These are phyloP conservation scores for Aspergillus sp. DNA, from an alignment of 2,329 filamentous ascomycete species.

Conservation along the genomic window DNA sequence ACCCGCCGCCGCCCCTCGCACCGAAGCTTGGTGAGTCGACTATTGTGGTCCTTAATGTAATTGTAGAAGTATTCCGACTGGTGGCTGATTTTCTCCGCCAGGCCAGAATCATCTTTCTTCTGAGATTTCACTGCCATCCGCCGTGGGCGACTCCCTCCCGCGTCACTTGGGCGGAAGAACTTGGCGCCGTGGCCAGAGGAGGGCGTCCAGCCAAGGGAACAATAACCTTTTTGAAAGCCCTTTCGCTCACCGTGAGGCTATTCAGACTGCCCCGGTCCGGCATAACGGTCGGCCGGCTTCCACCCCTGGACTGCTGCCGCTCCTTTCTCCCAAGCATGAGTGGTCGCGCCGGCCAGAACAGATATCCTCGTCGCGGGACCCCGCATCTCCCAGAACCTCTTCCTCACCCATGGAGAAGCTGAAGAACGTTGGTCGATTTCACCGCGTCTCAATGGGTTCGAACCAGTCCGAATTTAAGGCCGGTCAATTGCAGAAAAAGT, in stretches of 20 bases:
- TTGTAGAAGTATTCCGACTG: not conserved
- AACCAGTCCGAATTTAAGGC: conserved; percentile 20
- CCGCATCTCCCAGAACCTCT: conserved; percentile 13
- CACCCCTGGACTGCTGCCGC: not conserved
- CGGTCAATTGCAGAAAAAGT: conserved; percentile 16
- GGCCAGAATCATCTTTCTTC: conserved; percentile 12
- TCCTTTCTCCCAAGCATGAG: conserved; percentile 4
- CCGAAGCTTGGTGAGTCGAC: conserved; percentile 18
- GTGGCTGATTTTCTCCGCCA: conserved; percentile 8
- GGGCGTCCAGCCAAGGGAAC: not conserved
- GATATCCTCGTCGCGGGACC: conserved; percentile 10
- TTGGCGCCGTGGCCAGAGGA: conserved; percentile 2
- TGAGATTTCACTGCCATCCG: conserved; percentile 11
- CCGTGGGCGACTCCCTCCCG: conserved; percentile 8
- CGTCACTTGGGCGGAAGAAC: conserved; percentile 13
- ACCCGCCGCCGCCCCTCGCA: conserved; percentile 11
- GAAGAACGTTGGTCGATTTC: conserved; percentile 28
- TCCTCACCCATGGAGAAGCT: conserved; percentile 27
- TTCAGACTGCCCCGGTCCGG: not conserved
- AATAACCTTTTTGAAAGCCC: not conserved
- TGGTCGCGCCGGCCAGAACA: conserved; percentile 9
- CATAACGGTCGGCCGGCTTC: not conserved
- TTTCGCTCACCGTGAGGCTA: conserved; percentile 9
- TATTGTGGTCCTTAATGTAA: not conserved
- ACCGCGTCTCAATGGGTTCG: conserved; percentile 25